phyloP scores from a whole-genome alignment of 2,329 filamentous ascomycete genomes.

The Scedosporium boydii region DNA sequence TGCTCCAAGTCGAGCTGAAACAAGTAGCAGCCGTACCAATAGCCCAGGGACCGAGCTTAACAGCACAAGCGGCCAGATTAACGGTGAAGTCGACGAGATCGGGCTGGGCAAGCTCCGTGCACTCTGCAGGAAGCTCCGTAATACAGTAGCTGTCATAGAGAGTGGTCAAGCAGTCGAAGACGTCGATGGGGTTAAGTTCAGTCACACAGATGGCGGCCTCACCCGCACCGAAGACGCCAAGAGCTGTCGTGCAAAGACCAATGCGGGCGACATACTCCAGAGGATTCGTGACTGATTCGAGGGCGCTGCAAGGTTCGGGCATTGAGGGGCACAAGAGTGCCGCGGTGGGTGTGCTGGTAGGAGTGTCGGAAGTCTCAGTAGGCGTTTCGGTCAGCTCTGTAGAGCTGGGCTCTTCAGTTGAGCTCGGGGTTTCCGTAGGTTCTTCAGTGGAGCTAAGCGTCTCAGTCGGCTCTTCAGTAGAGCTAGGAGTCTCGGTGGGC shows the following conservation, averaged over 20 bases:
- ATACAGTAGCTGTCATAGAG: neutral
- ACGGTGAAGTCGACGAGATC: conserved; percentile 9
- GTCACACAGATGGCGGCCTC: neutral
- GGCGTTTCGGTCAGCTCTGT: too few species aligned
- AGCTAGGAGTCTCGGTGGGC: neutral
- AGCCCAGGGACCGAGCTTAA: neutral
- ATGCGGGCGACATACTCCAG: neutral
- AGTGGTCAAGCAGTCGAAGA: neutral
- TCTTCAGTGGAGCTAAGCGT: neutral
- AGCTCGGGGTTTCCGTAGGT: neutral
- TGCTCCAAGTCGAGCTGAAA: neutral
- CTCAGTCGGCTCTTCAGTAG: neutral
- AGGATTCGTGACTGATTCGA: neutral
- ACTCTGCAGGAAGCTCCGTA: conserved; percentile 5
- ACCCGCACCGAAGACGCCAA: neutral
- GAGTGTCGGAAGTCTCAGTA: too few species aligned
- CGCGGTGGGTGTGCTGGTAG: too few species aligned
- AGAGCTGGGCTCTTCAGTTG: neutral
- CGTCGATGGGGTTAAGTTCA: neutral
- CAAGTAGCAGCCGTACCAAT: neutral
- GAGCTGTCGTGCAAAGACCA: neutral
- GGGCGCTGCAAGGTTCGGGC: neutral
- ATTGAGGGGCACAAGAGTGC: neutral
- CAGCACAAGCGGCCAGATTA: conserved; percentile 2
- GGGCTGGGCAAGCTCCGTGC: neutral